phyloP scores from a whole-genome alignment of 2,329 filamentous ascomycete species.

The Bretziella fagacearum region DNA sequence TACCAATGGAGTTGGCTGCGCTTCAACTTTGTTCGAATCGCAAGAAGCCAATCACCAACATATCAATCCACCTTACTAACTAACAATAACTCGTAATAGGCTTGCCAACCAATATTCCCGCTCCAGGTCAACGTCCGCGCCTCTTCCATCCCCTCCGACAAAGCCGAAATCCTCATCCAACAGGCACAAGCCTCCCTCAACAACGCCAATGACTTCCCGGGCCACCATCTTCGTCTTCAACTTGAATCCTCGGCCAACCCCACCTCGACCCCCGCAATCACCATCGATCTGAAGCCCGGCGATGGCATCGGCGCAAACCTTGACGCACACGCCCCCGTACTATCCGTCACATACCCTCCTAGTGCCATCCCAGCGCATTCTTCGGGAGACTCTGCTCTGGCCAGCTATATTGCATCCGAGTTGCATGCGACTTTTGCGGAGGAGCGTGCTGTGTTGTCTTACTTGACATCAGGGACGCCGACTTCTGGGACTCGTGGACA shows the following conservation, averaged over 20 bases:
- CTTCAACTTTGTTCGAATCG: background rate
- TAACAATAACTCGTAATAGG: conserved; percentile 31
- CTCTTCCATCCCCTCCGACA: conserved; percentile 43
- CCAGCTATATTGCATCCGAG: conserved; percentile 61
- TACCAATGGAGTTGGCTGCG: background rate
- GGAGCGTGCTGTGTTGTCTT: conserved; percentile 72
- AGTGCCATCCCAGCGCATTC: conserved; percentile 50
- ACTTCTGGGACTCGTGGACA: conserved; percentile 32
- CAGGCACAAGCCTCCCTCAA: conserved; percentile 77
- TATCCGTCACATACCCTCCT: conserved; percentile 62
- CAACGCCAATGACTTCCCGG: conserved; percentile 66
- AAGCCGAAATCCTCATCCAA: conserved; percentile 57
- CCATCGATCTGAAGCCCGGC: conserved; percentile 51
- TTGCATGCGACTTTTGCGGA: conserved; percentile 67
- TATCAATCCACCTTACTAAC: background rate
- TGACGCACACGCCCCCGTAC: conserved; percentile 49
- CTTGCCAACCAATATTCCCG: conserved; percentile 76
- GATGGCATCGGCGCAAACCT: conserved; percentile 41
- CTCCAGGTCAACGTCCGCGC: conserved; percentile 65
- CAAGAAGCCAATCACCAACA: background rate
- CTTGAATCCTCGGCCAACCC: conserved; percentile 18
- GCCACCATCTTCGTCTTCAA: conserved; percentile 47
- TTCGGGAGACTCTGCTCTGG: conserved; percentile 49
- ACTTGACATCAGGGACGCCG: conserved; percentile 42
- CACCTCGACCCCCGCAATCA: conserved; percentile 38